Evolutionary conservation across 2,329 filamentous ascomycete genomes (phyloP), one percentile per base, ranked within the genome.

Genomic region (Trichoderma endophyticum): DNA sequence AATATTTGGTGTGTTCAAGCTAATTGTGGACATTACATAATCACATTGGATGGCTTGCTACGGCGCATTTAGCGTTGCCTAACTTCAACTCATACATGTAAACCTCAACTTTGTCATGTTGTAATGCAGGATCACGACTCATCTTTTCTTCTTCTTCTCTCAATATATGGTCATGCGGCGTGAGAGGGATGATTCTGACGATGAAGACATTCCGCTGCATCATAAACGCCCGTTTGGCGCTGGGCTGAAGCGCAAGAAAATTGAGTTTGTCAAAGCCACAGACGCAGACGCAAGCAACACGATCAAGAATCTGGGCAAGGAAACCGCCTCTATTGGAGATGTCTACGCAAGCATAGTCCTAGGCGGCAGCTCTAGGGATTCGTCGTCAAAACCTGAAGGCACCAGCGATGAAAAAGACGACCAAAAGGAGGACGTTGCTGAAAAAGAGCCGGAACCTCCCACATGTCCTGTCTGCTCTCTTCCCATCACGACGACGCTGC

Each of bases 331-430:
- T 7, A 79, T 88, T 39, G 85, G 88, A 1, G 89, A 93, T 71
- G 81, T 89, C 60, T 93, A 94, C 76, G 85, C 93, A 30, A 88
- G 86, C 73, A 86, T 93, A 72, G 91, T 93, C 24, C 82, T 92
- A n/a, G 84, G 84, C 1, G 83, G 84, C 18, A 69, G 74, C 30
- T 18, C 72, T 34, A 26, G 75, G 21, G 12, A 74, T 3, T 24
- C 66, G 18, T 69, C 76, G 5, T 24, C 71, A 18, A 61, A 64
- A 26, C 59, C 78, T 56, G 75, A 77, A 43, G 73, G 78, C 15
- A 73, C 61, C 14, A 70, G 69, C 24, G 43, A 18, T 9, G 69
- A 56, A 34, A 48, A 18, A 8, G 69, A 65, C n/a, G 28, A 12
- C 11, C 67, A 57, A 32, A 39, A 15, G 6, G 65, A 65, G 26